phyloP scores from a whole-genome alignment of 2,329 filamentous ascomycete genomes.

The Macrophomina phaseolina region DNA sequence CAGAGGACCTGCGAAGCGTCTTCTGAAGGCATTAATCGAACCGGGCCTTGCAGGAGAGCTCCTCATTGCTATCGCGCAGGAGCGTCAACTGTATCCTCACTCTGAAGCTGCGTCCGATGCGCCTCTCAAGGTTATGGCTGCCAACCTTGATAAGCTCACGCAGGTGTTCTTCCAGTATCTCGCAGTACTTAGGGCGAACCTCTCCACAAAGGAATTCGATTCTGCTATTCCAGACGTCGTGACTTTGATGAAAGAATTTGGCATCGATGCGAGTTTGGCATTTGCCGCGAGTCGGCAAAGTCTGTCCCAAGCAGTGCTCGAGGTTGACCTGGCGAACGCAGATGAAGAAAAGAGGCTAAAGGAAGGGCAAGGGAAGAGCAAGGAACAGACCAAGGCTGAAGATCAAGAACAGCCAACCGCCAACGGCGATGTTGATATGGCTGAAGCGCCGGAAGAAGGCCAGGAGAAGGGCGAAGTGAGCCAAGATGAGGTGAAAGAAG shows the following conservation, averaged over 20 bases:
- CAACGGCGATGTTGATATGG: conserved; percentile 65
- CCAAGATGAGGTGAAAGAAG: conserved; percentile 32
- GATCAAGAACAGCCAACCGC: conserved; percentile 30
- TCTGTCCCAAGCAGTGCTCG: conserved; percentile 48
- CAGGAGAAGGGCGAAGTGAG: conserved; percentile 36
- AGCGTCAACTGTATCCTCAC: conserved; percentile 85
- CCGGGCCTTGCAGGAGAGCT: conserved; percentile 80
- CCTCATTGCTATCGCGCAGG: conserved; percentile 88
- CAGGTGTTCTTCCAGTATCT: conserved; percentile 85
- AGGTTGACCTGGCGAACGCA: conserved; percentile 45
- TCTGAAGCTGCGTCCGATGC: conserved; percentile 72
- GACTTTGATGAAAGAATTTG: conserved; percentile 76
- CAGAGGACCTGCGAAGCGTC: conserved; percentile 76
- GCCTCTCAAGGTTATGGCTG: conserved; percentile 87
- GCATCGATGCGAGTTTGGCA: conserved; percentile 61
- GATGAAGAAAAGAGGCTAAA: conserved; percentile 31
- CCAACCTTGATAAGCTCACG: conserved; percentile 89
- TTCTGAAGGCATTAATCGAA: conserved; percentile 79
- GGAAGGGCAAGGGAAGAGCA: conserved; percentile 37
- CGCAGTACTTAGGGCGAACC: conserved; percentile 82
- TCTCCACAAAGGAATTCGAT: conserved; percentile 79
- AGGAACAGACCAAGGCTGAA: conserved; percentile 33
- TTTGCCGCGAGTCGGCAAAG: conserved; percentile 34
- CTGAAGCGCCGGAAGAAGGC: conserved; percentile 37
- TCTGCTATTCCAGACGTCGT: conserved; percentile 75